These are phyloP conservation scores for Irpex rosettiformis DNA, from an alignment of 1,284 basidiomycete species.

Conservation along the genomic window DNA sequence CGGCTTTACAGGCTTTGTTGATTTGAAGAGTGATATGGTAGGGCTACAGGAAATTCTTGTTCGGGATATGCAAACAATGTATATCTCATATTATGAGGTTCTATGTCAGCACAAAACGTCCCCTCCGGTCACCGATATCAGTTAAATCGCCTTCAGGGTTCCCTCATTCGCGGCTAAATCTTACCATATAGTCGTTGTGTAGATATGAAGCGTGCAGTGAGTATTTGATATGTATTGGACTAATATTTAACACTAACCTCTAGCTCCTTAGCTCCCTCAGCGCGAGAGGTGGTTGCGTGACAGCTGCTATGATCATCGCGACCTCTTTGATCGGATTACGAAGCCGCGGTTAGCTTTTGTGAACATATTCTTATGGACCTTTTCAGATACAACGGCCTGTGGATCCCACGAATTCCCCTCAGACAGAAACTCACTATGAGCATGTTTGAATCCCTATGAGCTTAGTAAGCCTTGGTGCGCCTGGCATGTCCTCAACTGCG, in stretches of 20 bases:
- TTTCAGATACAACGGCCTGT: background rate
- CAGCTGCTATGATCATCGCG: conserved; percentile 4
- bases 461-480: conserved; percentile 23
- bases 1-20: no score
- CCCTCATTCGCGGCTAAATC: background rate
- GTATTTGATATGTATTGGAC: no score
- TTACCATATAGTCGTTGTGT: conserved; percentile 23
- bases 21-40: no score
- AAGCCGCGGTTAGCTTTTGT: conserved; percentile 9
- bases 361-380: conserved; percentile 5
- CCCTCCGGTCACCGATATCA: conserved; percentile 25
- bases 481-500: background rate
- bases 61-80: conserved; percentile 24
- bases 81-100: conserved; percentile 30
- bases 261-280: conserved; percentile 8
- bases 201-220: conserved; percentile 34
- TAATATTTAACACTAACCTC: no score
- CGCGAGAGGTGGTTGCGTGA: conserved; percentile 10
- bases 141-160: conserved; percentile 6
- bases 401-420: background rate
- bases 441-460: conserved; percentile 24
- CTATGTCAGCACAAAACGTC: conserved; percentile 28
- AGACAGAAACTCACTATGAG: background rate
- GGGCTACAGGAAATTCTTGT: conserved; percentile 44
- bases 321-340: conserved; percentile 9